Conservation (phyloP, 805 yeast genomes). For the Nakazawaea holstii region DNA sequence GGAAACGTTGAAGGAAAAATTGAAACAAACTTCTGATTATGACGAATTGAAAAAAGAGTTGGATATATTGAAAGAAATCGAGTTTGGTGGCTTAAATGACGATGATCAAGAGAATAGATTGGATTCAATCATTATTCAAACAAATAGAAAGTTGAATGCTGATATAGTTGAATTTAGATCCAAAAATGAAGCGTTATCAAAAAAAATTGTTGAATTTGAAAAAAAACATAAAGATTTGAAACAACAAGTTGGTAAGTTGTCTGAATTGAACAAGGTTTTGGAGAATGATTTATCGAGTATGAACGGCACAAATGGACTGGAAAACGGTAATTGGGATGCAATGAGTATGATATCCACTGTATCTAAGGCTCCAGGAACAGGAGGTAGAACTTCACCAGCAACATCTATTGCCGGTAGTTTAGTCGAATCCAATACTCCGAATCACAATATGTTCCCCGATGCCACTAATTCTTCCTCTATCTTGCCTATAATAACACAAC, state of each 20-base stretch:
- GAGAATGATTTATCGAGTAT: slow-evolving; percentile 69
- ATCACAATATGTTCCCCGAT: background rate
- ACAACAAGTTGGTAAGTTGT: slow-evolving; percentile 35
- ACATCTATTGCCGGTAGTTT: slow-evolving; percentile 43
- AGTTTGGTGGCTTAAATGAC: slow-evolving; percentile 51
- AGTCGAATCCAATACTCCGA: slow-evolving; percentile 9
- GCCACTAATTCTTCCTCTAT: slow-evolving; percentile 34
- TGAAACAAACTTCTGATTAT: slow-evolving; percentile 59
- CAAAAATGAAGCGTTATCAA: slow-evolving; percentile 41
- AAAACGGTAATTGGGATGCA: slow-evolving; percentile 50
- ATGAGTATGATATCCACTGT: slow-evolving; percentile 65
- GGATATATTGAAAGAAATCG: slow-evolving; percentile 64
- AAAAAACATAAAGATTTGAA: slow-evolving; percentile 26
- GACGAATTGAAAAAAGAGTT: slow-evolving; percentile 78
- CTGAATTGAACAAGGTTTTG: slow-evolving; percentile 49
- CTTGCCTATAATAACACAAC: slow-evolving; percentile 86
- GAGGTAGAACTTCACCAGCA: slow-evolving; percentile 42
- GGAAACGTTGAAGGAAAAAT: slow-evolving; percentile 39
- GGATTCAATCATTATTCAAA: slow-evolving; percentile 57
- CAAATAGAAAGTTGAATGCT: slow-evolving; percentile 68
- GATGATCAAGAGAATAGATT: slow-evolving; percentile 29
- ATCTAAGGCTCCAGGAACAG: slow-evolving; percentile 29
- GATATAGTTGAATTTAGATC: slow-evolving; percentile 66
- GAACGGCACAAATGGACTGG: slow-evolving; percentile 29
- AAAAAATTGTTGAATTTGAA: slow-evolving; percentile 36